phyloP scores from a whole-genome alignment of 331 rosid species.

The Malus hybrid region DNA sequence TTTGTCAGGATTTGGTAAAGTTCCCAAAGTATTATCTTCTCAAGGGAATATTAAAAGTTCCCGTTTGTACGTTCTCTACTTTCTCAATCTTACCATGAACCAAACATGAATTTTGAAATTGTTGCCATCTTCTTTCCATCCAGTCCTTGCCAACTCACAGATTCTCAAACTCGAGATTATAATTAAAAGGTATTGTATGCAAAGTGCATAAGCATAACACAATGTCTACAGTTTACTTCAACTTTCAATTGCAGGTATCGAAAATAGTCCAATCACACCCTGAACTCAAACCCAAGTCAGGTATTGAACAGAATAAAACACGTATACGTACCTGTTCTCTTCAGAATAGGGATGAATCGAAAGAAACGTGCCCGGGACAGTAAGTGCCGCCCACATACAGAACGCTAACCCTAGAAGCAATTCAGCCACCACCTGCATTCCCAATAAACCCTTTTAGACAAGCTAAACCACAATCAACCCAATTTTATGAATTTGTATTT shows the following conservation, averaged over 20 bases:
- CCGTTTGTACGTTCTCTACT: background rate
- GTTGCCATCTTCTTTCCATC: too few species aligned
- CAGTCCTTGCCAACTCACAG: background rate
- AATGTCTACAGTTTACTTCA: background rate
- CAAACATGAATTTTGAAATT: background rate
- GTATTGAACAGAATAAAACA: background rate
- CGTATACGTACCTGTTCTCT: conserved; percentile 59
- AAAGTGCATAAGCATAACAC: background rate
- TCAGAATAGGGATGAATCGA: conserved; percentile 74
- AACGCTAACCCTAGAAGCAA: conserved; percentile 55
- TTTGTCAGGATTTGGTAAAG: background rate
- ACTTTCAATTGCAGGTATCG: background rate
- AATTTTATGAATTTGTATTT: background rate
- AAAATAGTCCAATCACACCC: background rate
- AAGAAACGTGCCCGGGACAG: conserved; percentile 62
- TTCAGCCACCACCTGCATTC: conserved; percentile 55
- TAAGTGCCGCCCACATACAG: conserved; percentile 69
- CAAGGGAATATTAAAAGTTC: background rate
- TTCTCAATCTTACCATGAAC: background rate
- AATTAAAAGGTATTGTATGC: background rate
- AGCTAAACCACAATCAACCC: conserved; percentile 6
- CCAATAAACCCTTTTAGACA: background rate
- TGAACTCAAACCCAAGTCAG: background rate
- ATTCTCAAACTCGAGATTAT: background rate
- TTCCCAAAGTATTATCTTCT: too few species aligned